Evolutionary conservation across 2,329 filamentous ascomycete species (phyloP), one percentile per base, ranked within the genome.

Genomic region (Scedosporium minutisporum): DNA sequence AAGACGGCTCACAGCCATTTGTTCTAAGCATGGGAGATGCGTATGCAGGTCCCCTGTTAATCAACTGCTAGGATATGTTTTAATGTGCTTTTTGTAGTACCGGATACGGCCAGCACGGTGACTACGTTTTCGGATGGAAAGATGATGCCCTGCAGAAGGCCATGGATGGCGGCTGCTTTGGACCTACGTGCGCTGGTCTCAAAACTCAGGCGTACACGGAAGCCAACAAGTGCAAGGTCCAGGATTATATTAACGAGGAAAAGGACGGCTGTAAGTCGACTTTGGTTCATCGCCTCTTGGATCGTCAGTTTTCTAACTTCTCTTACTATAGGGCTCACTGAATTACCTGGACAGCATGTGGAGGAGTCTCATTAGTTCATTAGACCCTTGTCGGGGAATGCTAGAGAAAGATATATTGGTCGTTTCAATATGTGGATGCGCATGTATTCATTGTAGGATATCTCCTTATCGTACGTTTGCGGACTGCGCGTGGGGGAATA

Each of bases 41-140:
- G 60, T 62, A 38, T n/a, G 44, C 48, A 18, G 4, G 48, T 6
- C 42, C n/a, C 27, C 18, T 12, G n/a, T 60, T 25, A 9, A 51
- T 18, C 46, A 23, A 51, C n/a, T 12, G 5, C 14, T 57, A 16
- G 51, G 3, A 58, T n/a, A 23, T 38, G 42, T 64, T 21, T 16
- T 58, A 38, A 60, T 12, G 16, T 41, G 7, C 4, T 18, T 21
- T 25, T n/a, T 59, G 4, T 23, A 73, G 71, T 6, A 72, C 69
- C 25, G 73, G 73, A 6, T 74, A 70, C 61, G 72, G 72, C 1
- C 72, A 70, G 59, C 73, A 75, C 38, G 73, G 71, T 1, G 72
- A 75, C 63, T 75, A 75, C 63, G 64, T 75, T 5, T 79, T 79
- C 65, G 76, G 76, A 41, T 77, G 76, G 76, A 72, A 77, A 63